These are phyloP conservation scores for Corrigiola litoralis DNA, from an alignment of 179 eudicot species.

Conservation along the genomic window DNA sequence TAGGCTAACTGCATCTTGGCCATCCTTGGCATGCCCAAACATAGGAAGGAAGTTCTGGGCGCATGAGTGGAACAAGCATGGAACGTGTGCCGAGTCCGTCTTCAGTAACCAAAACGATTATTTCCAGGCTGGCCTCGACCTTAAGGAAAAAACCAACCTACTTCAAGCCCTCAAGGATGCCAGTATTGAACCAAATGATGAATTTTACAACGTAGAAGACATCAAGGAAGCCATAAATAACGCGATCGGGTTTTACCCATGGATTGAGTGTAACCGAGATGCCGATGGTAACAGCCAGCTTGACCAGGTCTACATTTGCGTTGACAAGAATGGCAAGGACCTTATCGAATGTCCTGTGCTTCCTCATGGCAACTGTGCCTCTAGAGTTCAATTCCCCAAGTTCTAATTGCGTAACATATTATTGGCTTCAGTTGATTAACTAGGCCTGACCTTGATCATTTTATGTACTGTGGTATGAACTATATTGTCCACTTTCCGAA, in stretches of 20 bases:
- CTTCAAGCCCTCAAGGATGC: constrained; percentile 32
- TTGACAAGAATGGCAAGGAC: constrained; percentile 37
- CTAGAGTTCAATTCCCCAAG: constrained; percentile 37
- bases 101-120: constrained; percentile 25
- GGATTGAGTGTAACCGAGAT: constrained; percentile 47
- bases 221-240: constrained; percentile 40
- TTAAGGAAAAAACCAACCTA: constrained; percentile 34
- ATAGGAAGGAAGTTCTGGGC: constrained; percentile 41
- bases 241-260: constrained; percentile 30
- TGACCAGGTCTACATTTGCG: constrained; percentile 52
- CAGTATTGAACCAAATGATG: constrained; percentile 35
- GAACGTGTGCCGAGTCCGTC: constrained; percentile 34
- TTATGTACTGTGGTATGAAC: no score
- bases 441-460: background rate
- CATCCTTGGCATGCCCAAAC: constrained; percentile 35
- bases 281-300: constrained; percentile 36
- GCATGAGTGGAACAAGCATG: constrained; percentile 51
- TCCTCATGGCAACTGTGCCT: constrained; percentile 39
- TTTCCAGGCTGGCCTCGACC: constrained; percentile 32
- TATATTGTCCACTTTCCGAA: no score
- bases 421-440: no score
- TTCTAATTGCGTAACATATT: no score
- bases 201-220: constrained; percentile 35
- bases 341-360: constrained; percentile 46
- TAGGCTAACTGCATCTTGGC: constrained; percentile 34